phyloP scores from a whole-genome alignment of 345 rosid genomes.

The thale cress (Arabidopsis thaliana) region DNA sequence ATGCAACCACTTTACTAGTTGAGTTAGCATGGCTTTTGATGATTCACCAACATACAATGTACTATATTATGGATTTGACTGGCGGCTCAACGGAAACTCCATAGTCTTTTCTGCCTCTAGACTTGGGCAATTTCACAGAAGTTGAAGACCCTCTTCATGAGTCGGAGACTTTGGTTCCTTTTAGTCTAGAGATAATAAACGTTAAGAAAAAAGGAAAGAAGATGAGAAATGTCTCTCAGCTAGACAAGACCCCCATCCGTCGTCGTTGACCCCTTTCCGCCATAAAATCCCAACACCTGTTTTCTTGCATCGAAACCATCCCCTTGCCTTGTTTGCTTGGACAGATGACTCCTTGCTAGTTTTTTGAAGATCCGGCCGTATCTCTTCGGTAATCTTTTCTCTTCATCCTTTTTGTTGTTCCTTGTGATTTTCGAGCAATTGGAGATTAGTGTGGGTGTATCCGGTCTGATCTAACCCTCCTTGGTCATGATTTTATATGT shows the following conservation, averaged over 20 bases:
- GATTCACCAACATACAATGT: not conserved
- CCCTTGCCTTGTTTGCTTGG: constrained; percentile 11
- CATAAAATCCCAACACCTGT: not conserved
- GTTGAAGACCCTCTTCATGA: not conserved
- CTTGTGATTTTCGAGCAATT: constrained; percentile 6
- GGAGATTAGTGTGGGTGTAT: not conserved
- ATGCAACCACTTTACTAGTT: not conserved
- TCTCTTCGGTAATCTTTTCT: constrained; percentile 10
- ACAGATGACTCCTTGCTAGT: not conserved
- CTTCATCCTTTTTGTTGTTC: not conserved
- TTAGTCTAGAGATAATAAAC: not conserved
- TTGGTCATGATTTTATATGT: constrained; percentile 1
- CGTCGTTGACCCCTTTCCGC: constrained; percentile 35
- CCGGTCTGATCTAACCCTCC: not conserved
- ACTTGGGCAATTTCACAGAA: not conserved
- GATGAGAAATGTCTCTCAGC: not conserved
- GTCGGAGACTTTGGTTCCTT: constrained; percentile 11
- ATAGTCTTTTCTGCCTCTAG: not conserved
- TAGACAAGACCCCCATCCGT: not conserved
- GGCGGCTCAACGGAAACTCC: not conserved
- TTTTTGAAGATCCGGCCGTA: constrained; percentile 9
- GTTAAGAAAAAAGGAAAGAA: not conserved
- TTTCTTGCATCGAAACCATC: constrained; percentile 20
- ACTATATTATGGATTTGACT: not conserved
- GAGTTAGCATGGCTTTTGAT: not conserved